Evolutionary conservation across 1,139 yeast genomes (phyloP), one percentile per base, ranked within the genome.

Genomic region (Taphrina deformans): DNA sequence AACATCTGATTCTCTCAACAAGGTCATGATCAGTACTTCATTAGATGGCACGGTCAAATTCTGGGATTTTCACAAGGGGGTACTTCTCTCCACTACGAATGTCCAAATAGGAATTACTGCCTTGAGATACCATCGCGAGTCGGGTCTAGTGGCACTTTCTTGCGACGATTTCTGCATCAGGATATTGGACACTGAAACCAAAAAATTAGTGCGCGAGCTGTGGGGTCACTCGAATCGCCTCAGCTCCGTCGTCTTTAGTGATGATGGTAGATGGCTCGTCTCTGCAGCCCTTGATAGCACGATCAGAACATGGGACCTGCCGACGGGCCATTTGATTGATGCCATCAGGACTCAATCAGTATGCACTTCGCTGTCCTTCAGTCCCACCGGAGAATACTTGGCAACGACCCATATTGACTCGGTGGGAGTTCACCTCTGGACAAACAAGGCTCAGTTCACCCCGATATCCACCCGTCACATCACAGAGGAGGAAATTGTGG

Each of bases 261-360:
- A 97, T 2, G 96, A 92, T 75, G 98, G 97, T 45, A 84, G 98
- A 75, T 95, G 98, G 98, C 79, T 95, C 51, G 87, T 95, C 12
- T 86, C 96, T 26, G 85, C 90, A 0, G 83, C 91, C 0, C 79
- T 92, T 68, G 99, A 95, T 75, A 82, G 90, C 1, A 92, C 99
- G 0, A 81, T 95, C 64, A 83, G 99, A 73, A 91, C 97, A 0
- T 95, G 99, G 99, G 99, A 95, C 75, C 82, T 95, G 68, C 98
- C 99, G 38, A 88, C 97, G 2, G 99, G 99, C 61, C 91, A 93
- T 0, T 92, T 98, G 76, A 91, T 95, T 67, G 99, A 95, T 77
- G 98, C 97, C 69, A 86, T 93, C 16, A 79, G 80, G 63, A 82
- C 93, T 45, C 87, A 89, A 1, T 84, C 82, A 70, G 92, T 92